These are phyloP conservation scores for Zanthoxylum bungeanum DNA, from an alignment of 345 rosid species.

Conservation along the genomic window DNA sequence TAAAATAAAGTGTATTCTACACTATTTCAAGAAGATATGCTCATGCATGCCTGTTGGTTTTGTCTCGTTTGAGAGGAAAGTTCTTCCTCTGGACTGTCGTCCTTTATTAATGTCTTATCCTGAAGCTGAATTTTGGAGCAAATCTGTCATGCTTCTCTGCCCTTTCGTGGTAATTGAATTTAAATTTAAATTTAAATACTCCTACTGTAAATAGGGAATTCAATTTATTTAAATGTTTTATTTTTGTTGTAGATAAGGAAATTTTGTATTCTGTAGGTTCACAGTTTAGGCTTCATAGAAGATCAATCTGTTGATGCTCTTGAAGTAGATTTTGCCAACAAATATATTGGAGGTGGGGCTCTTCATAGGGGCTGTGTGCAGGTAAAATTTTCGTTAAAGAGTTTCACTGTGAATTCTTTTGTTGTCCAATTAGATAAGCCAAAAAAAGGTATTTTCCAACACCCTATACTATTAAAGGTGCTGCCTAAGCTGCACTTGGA, in stretches of 20 bases:
- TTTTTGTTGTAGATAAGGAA: background rate
- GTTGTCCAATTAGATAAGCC: background rate
- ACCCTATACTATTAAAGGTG: too few species aligned
- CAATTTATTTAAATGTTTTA: background rate
- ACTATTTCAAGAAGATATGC: constrained; percentile 80
- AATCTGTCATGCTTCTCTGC: constrained; percentile 61
- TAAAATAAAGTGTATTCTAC: constrained; percentile 71
- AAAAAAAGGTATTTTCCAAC: background rate
- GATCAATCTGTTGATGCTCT: constrained; percentile 61
- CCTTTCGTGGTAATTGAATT: constrained; percentile 55
- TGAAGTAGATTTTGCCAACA: constrained; percentile 92
- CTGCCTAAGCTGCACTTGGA: too few species aligned
- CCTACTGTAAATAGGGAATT: background rate
- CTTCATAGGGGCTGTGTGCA: constrained; percentile 85
- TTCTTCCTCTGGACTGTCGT: constrained; percentile 47
- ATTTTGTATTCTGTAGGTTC: constrained; percentile 40
- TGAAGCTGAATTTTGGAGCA: constrained; percentile 61
- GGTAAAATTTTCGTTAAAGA: constrained; percentile 30
- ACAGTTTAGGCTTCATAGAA: constrained; percentile 64
- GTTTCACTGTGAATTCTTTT: background rate
- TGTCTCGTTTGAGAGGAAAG: constrained; percentile 86
- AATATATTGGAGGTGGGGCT: constrained; percentile 89
- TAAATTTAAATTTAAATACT: background rate
- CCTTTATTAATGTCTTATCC: constrained; percentile 38
- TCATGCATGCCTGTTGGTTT: constrained; percentile 52